Percentiles rank a stretch among this genome's conserved stretches.
These are phyloP conservation scores for Hypoxylon crocopeplum DNA, from an alignment of 495 filamentous ascomycete species.

Conservation along the genomic window DNA sequence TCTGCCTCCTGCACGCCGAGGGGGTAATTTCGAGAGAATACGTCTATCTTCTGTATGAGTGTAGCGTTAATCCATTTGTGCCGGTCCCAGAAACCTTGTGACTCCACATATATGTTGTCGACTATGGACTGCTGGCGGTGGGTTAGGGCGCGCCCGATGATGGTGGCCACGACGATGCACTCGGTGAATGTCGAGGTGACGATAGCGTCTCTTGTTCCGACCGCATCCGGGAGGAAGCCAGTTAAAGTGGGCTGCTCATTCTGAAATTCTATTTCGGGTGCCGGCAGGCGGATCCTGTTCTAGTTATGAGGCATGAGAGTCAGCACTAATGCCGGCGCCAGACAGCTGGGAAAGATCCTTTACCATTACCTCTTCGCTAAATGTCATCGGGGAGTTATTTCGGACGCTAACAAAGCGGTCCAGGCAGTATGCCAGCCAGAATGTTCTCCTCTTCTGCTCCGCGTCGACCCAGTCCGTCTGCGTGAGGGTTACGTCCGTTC, in stretches of 20 bases:
- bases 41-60: constrained; percentile 46
- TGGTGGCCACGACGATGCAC: constrained; percentile 54
- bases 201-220: constrained; percentile 39
- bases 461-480: constrained; percentile 44
- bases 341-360: neutral
- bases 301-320: constrained; percentile 30
- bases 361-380: constrained; percentile 57
- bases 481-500: constrained; percentile 15
- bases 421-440: constrained; percentile 58
- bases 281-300: constrained; percentile 54
- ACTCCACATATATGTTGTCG: constrained; percentile 32
- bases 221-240: constrained; percentile 52
- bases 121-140: constrained; percentile 48
- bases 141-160: constrained; percentile 54
- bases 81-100: constrained; percentile 52
- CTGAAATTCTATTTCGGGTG: constrained; percentile 59
- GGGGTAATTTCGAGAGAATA: constrained; percentile 43
- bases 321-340: constrained; percentile 7
- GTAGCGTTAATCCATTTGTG: constrained; percentile 58
- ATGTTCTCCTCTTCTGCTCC: constrained; percentile 55
- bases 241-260: constrained; percentile 51
- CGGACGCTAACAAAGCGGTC: constrained; percentile 58
- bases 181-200: constrained; percentile 53
- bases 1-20: constrained; percentile 47
- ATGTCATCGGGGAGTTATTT: constrained; percentile 54